A percentile compares a stretch with the other conserved stretches of the same genome.
phyloP scores from a whole-genome alignment of 1,139 yeast species.

The Kluyveromyces sp. region DNA sequence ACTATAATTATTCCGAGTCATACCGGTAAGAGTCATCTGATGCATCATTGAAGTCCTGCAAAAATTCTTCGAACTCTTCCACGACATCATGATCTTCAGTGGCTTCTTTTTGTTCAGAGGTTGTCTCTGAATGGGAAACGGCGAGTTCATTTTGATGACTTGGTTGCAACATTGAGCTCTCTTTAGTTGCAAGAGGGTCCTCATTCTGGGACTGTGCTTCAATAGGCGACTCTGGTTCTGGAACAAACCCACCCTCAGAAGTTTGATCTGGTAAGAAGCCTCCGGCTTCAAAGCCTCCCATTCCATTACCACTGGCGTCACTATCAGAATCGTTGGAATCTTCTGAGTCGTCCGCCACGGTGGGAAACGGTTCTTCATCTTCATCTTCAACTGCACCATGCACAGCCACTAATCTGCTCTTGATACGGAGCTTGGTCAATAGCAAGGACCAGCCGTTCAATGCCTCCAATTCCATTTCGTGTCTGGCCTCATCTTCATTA shows the following conservation, averaged over 20 bases:
- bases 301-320: slow-evolving; percentile 12
- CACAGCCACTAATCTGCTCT: slow-evolving; percentile 52
- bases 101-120: no score
- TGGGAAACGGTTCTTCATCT: slow-evolving; percentile 8
- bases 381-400: slow-evolving; percentile 50
- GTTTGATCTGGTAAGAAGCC: slow-evolving; percentile 5
- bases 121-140: background rate
- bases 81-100: slow-evolving; percentile 8
- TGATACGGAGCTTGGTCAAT: slow-evolving; percentile 63
- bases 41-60: slow-evolving; percentile 18
- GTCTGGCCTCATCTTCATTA: slow-evolving; percentile 42
- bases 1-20: slow-evolving; percentile 10
- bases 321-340: slow-evolving; percentile 12
- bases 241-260: slow-evolving; percentile 1
- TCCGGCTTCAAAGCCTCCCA: slow-evolving; percentile 9
- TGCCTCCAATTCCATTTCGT: slow-evolving; percentile 45
- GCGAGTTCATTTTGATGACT: background rate
- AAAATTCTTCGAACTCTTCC: slow-evolving; percentile 25
- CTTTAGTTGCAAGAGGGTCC: no score
- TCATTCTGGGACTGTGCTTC: background rate
- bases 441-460: slow-evolving; percentile 68
- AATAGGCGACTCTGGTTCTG: background rate
- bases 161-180: background rate
- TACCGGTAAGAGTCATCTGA: slow-evolving; percentile 11
- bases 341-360: slow-evolving; percentile 9